Percentiles rank a stretch among this genome's conserved stretches.
phyloP scores from a whole-genome alignment of 2,329 filamentous ascomycete genomes.

The Pyricularia sp. region DNA sequence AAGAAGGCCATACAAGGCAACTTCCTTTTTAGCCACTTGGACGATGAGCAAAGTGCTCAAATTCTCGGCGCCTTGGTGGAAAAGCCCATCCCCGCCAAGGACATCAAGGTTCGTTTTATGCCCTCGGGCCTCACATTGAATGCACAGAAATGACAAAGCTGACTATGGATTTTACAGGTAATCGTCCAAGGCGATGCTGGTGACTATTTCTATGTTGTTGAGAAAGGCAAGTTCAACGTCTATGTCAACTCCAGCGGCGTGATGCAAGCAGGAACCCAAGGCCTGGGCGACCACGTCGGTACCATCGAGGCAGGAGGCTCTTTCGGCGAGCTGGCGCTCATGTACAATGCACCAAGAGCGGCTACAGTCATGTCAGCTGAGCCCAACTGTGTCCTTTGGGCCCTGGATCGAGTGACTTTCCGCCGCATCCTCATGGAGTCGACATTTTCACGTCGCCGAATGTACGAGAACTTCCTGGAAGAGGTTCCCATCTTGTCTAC shows the following conservation, averaged over 20 bases:
- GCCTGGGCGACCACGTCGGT: slow-evolving; percentile 74
- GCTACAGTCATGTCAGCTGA: slow-evolving; percentile 86
- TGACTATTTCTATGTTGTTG: slow-evolving; percentile 96
- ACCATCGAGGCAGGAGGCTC: slow-evolving; percentile 81
- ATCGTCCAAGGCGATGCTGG: slow-evolving; percentile 93
- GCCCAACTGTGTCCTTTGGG: slow-evolving; percentile 75
- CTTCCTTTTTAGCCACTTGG: slow-evolving; percentile 88
- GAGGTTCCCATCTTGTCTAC: slow-evolving; percentile 79
- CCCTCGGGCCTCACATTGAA: neutral
- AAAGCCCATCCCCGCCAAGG: slow-evolving; percentile 90
- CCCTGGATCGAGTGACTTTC: slow-evolving; percentile 90
- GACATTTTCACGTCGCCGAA: slow-evolving; percentile 86
- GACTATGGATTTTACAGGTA: slow-evolving; percentile 44
- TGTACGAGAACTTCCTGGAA: slow-evolving; percentile 96
- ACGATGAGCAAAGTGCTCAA: slow-evolving; percentile 83
- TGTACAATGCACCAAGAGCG: slow-evolving; percentile 97
- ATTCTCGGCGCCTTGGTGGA: slow-evolving; percentile 87
- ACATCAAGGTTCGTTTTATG: slow-evolving; percentile 47
- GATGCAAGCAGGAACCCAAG: slow-evolving; percentile 70
- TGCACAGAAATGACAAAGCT: neutral
- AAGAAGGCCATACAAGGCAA: slow-evolving; percentile 77
- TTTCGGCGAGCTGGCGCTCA: slow-evolving; percentile 92
- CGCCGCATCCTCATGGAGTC: slow-evolving; percentile 97
- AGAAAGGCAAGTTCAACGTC: slow-evolving; percentile 82
- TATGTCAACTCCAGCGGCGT: slow-evolving; percentile 74